Evolutionary conservation across 306 rosid genomes (phyloP).

Genomic region (Purshia tridentata): DNA sequence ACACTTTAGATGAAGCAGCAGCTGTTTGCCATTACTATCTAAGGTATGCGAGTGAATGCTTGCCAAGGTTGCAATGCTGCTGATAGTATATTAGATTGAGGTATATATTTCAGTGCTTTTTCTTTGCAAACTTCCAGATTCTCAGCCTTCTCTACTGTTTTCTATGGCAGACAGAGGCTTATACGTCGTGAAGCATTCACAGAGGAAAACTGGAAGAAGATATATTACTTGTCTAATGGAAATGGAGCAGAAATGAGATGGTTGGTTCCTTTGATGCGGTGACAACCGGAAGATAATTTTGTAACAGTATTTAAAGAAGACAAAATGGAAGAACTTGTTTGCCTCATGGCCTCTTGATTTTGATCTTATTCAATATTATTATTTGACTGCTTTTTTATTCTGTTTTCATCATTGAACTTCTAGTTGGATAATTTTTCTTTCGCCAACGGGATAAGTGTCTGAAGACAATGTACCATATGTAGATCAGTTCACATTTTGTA

Average conservation of each 20-base stretch:
- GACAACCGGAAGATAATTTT: constrained; percentile 25
- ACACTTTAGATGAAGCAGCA: constrained; percentile 84
- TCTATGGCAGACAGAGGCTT: constrained; percentile 78
- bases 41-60: constrained; percentile 46
- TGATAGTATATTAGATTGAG: neutral
- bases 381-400: neutral
- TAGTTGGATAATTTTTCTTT: constrained; percentile 11
- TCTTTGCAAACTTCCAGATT: constrained; percentile 21
- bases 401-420: neutral
- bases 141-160: constrained; percentile 19
- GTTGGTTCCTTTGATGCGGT: constrained; percentile 71
- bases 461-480: constrained; percentile 21
- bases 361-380: constrained; percentile 7
- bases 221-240: constrained; percentile 79
- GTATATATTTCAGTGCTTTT: neutral
- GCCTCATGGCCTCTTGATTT: constrained; percentile 7
- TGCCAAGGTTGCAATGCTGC: constrained; percentile 11
- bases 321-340: constrained; percentile 1
- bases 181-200: constrained; percentile 71
- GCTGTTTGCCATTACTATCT: constrained; percentile 82
- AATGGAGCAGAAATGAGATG: constrained; percentile 92
- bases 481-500: constrained; percentile 6
- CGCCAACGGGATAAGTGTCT: constrained; percentile 8
- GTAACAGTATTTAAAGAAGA: neutral
- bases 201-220: constrained; percentile 83